These are phyloP conservation scores for Nissolia schottii DNA, from an alignment of 306 rosid genomes.

Conservation along the genomic window DNA sequence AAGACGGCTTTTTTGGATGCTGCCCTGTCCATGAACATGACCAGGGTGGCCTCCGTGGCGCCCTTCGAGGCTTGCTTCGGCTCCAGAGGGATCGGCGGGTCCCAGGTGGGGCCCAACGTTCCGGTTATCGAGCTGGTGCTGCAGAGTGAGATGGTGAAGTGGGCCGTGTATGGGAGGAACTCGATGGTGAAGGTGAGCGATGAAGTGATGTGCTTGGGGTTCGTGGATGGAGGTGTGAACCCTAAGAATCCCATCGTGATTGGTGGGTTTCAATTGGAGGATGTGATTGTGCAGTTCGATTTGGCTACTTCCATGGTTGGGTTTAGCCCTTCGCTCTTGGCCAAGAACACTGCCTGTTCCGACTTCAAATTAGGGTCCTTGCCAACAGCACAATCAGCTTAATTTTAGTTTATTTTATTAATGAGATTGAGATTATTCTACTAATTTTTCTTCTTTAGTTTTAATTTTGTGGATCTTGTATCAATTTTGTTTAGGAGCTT, in stretches of 20 bases:
- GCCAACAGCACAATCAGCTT: background rate
- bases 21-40: slow-evolving; percentile 40
- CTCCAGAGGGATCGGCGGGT: background rate
- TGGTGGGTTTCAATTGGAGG: background rate
- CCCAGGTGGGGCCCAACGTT: slow-evolving; percentile 16
- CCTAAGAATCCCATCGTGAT: background rate
- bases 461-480: background rate
- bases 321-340: background rate
- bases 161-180: background rate
- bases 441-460: background rate
- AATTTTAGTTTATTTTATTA: too few relatives aligned
- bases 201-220: background rate
- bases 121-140: slow-evolving; percentile 47
- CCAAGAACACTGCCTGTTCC: background rate
- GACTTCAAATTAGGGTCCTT: background rate
- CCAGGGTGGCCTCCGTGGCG: slow-evolving; percentile 33
- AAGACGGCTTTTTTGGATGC: slow-evolving; percentile 36
- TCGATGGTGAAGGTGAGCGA: background rate
- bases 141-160: slow-evolving; percentile 55
- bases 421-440: background rate
- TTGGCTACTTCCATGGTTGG: background rate
- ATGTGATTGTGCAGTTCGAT: background rate
- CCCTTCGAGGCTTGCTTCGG: slow-evolving; percentile 50
- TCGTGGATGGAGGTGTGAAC: background rate
- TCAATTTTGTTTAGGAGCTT: slow-evolving; percentile 7